Base-by-base conservation (phyloP, 352 stramenopile species). In the Globisporangium megalacanthum region DNA sequence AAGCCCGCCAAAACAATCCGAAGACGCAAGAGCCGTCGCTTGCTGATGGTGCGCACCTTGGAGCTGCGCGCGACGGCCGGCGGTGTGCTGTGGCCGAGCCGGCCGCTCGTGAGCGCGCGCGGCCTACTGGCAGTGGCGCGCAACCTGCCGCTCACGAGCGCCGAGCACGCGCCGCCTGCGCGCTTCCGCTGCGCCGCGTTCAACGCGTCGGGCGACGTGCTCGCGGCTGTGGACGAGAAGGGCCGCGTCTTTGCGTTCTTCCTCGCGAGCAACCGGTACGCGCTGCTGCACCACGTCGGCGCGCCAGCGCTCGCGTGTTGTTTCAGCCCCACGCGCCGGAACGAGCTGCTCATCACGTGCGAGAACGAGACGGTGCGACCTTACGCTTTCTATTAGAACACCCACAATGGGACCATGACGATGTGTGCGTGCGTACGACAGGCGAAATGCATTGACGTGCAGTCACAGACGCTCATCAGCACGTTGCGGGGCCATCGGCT, bases 201-300 rank as follows among this genome's bases (percentile, higher is more conserved):
- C 74, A 91, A 86, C 56, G 57, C 55, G 29, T 64, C 74, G 10
- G 82, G 82, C 39, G 84, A 92, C 10, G 59, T 86, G 48, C 66
- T 90, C 22, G 82, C 80, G 3, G 82, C 79, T 1, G 69, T 71
- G 20, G 84, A 94, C 66, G 84, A 88, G 52, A 87, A 87, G 61
- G 84, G 84, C 9, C 82, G 79, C 52, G 64, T 94, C 35, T 92
- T 92, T 53, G 80, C 85, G 2, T 85, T 92, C 60, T 91, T 89
- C 68, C 77, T 91, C 31, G 78, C 69, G 19, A 58, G 50, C 45
- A 94, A 94, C 47, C 83, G 77, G 41, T 94, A 92, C 52, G 65
- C 79, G 31, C 72, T 94, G 1, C 79, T 89, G 52, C 74, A 79
- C 52, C 80, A 92, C 52, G 53, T 94, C 4, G 84, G 82, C 15